phyloP scores from a whole-genome alignment of 1,139 yeast genomes.

The Yamadazyma buinensis region DNA sequence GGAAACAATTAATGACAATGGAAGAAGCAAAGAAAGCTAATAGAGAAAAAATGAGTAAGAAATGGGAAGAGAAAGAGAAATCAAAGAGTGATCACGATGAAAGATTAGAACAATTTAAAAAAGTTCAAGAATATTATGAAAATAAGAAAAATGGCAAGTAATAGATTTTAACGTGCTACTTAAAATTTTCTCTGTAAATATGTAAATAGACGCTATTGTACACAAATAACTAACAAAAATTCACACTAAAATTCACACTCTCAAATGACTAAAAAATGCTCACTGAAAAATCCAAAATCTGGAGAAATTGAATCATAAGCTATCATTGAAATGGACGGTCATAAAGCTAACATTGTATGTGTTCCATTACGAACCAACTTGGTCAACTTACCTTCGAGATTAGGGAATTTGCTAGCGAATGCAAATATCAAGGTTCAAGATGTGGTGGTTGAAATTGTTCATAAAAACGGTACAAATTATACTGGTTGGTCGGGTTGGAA shows the following conservation, averaged over 20 bases:
- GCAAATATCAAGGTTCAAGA: conserved; percentile 59
- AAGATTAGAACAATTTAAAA: conserved; percentile 26
- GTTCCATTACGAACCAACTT: conserved; percentile 49
- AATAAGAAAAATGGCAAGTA: conserved; percentile 7
- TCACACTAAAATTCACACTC: neutral
- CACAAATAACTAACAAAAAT: too few relatives aligned
- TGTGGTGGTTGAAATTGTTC: conserved; percentile 49
- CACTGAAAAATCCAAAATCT: conserved; percentile 10
- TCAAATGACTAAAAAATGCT: too few relatives aligned
- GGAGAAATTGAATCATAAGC: conserved; percentile 14
- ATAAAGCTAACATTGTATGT: conserved; percentile 26
- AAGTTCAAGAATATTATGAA: conserved; percentile 16
- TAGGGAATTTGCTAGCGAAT: conserved; percentile 46
- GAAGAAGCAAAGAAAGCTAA: conserved; percentile 56
- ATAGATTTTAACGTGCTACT: too few relatives aligned
- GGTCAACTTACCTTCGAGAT: conserved; percentile 53
- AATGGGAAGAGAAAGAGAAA: conserved; percentile 19
- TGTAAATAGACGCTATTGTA: too few relatives aligned
- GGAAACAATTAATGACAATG: conserved; percentile 59
- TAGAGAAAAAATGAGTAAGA: conserved; percentile 31
- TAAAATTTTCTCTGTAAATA: neutral
- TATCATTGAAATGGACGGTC: conserved; percentile 49
- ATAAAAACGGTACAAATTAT: conserved; percentile 29
- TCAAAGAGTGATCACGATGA: conserved; percentile 23
- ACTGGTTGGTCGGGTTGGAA: conserved; percentile 87